Percentiles rank a stretch among this genome's conserved stretches.
Conservation (phyloP, 768 basidiomycete genomes). For the Hygrophoropsis aurantiaca region DNA sequence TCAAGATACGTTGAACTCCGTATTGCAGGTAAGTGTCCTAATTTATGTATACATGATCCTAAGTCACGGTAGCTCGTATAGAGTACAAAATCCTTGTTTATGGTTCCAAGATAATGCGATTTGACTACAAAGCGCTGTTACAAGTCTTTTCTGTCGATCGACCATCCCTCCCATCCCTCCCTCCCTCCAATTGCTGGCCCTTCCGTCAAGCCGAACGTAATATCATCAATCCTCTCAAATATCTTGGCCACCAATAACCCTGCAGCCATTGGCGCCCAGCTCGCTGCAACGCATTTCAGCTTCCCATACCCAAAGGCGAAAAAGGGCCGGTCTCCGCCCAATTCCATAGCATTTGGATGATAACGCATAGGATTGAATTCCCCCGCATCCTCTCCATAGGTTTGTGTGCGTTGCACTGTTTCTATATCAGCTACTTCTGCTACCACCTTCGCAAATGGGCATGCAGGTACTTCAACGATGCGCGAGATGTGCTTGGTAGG, state of each 20-base stretch:
- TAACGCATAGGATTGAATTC: conserved; percentile 45
- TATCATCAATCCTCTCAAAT: conserved; percentile 33
- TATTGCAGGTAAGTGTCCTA: no score
- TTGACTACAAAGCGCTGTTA: no score
- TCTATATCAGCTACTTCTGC: conserved; percentile 20
- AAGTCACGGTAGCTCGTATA: no score
- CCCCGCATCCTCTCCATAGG: conserved; percentile 36
- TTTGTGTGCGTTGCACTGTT: conserved; percentile 28
- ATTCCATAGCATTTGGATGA: conserved; percentile 25
- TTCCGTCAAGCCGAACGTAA: conserved; percentile 22
- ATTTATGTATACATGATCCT: no score
- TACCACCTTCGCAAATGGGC: background rate
- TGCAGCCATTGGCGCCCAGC: conserved; percentile 53
- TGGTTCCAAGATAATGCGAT: no score
- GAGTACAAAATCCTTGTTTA: no score
- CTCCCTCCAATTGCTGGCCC: conserved; percentile 37
- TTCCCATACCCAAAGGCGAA: conserved; percentile 50
- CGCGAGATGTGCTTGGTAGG: conserved; percentile 50
- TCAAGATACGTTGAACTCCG: no score
- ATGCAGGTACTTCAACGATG: conserved; percentile 5
- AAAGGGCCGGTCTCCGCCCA: conserved; percentile 26
- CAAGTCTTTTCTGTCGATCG: conserved; percentile 2
- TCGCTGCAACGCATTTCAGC: conserved; percentile 45
- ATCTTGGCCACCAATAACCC: conserved; percentile 47
- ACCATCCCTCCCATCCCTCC: conserved; percentile 49